Percentiles rank a stretch among this genome's conserved stretches.
These are phyloP conservation scores for Fusarium austroafricanum DNA, from an alignment of 2,329 filamentous ascomycete species.

Conservation along the genomic window DNA sequence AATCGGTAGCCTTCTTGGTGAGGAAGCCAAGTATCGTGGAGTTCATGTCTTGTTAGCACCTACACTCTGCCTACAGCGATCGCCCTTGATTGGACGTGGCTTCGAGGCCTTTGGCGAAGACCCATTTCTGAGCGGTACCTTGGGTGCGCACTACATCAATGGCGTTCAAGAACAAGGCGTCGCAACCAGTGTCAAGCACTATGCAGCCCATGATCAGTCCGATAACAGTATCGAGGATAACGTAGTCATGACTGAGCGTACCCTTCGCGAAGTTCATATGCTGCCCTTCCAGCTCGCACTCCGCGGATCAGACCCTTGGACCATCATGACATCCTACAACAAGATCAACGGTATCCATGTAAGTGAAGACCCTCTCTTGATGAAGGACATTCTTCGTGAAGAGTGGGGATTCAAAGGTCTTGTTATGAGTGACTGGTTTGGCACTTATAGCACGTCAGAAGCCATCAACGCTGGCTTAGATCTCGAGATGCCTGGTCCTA, in stretches of 20 bases:
- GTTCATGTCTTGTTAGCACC: slow-evolving; percentile 68
- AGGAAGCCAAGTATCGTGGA: slow-evolving; percentile 67
- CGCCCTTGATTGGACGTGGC: slow-evolving; percentile 56
- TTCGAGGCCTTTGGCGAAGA: slow-evolving; percentile 57
- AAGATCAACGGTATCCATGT: slow-evolving; percentile 55
- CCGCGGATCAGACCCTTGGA: slow-evolving; percentile 52
- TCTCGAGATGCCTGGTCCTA: slow-evolving; percentile 52
- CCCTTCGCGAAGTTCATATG: slow-evolving; percentile 43
- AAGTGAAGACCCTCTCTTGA: slow-evolving; percentile 36
- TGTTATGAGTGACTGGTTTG: slow-evolving; percentile 52
- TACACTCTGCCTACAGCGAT: slow-evolving; percentile 56
- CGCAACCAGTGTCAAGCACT: slow-evolving; percentile 57
- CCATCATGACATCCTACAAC: slow-evolving; percentile 49
- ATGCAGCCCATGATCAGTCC: slow-evolving; percentile 55
- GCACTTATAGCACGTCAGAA: slow-evolving; percentile 47
- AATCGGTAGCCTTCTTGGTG: slow-evolving; percentile 67
- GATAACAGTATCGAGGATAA: slow-evolving; percentile 43
- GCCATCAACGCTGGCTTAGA: slow-evolving; percentile 45
- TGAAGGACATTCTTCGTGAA: slow-evolving; percentile 49
- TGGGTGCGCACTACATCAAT: slow-evolving; percentile 49
- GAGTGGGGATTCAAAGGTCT: slow-evolving; percentile 38
- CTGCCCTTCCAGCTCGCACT: slow-evolving; percentile 55
- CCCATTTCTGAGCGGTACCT: slow-evolving; percentile 54
- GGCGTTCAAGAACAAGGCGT: slow-evolving; percentile 55
- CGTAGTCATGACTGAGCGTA: slow-evolving; percentile 35